phyloP scores from a whole-genome alignment of 2,329 filamentous ascomycete genomes.

The Aspergillus brasiliensis region DNA sequence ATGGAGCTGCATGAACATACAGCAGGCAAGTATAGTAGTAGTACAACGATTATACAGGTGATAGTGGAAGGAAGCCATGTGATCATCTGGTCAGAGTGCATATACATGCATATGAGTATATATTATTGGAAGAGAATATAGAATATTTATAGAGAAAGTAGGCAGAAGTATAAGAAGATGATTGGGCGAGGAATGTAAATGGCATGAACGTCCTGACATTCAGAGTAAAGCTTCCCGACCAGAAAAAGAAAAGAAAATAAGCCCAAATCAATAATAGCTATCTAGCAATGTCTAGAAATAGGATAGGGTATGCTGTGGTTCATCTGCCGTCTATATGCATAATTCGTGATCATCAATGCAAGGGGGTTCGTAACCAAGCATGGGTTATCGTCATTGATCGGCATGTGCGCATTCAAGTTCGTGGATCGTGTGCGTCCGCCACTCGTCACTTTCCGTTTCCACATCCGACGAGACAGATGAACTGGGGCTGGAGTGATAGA shows the following conservation, averaged over 20 bases:
- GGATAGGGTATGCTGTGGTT: not conserved
- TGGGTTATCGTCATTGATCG: constrained; percentile 9
- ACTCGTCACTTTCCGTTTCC: constrained; percentile 6
- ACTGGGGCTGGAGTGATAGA: constrained; percentile 10
- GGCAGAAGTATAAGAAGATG: too few relatives aligned
- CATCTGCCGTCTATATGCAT: constrained; percentile 20
- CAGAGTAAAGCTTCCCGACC: not conserved
- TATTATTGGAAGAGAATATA: constrained; percentile 1
- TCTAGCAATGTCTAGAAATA: not conserved
- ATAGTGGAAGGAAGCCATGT: not conserved
- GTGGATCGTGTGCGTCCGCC: constrained; percentile 10
- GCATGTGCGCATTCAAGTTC: constrained; percentile 11
- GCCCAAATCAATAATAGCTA: not conserved
- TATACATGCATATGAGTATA: not conserved
- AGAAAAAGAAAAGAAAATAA: not conserved
- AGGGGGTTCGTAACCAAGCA: constrained; percentile 1
- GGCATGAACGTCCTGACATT: not conserved
- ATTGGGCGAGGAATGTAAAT: not conserved
- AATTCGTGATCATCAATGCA: constrained; percentile 19
- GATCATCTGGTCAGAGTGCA: not conserved
- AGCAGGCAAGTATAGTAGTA: not conserved
- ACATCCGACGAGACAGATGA: constrained; percentile 10
- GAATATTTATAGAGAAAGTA: constrained; percentile 2
- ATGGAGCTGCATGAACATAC: too few relatives aligned
- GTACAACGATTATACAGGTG: not conserved